A percentile compares a stretch with the other conserved stretches of the same genome.
phyloP scores from a whole-genome alignment of 1,139 yeast genomes.

The Zygoascus hellenicus region DNA sequence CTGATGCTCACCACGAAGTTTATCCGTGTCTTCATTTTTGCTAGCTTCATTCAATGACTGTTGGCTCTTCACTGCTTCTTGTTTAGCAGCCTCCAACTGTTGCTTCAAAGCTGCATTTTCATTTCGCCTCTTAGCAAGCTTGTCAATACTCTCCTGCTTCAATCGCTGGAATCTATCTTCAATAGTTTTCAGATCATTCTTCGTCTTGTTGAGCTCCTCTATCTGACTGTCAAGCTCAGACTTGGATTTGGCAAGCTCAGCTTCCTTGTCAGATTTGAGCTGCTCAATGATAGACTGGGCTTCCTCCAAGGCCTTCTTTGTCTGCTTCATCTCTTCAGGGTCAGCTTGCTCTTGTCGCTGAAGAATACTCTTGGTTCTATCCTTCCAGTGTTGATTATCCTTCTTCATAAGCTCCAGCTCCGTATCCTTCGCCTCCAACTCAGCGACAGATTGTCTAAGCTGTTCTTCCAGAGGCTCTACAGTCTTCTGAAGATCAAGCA shows the following conservation, averaged over 20 bases:
- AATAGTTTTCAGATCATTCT: slow-evolving; percentile 8
- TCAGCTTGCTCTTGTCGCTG: slow-evolving; percentile 45
- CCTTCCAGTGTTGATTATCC: slow-evolving; percentile 50
- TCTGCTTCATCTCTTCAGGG: slow-evolving; percentile 35
- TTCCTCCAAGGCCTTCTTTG: slow-evolving; percentile 10
- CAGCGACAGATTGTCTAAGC: slow-evolving; percentile 35
- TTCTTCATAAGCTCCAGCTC: slow-evolving; percentile 37
- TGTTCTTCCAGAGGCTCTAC: slow-evolving; percentile 36
- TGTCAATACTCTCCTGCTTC: slow-evolving; percentile 29
- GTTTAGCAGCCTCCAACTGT: slow-evolving; percentile 21
- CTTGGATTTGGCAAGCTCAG: slow-evolving; percentile 8
- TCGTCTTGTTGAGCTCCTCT: neutral
- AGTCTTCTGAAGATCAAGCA: slow-evolving; percentile 31
- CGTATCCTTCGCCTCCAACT: slow-evolving; percentile 39
- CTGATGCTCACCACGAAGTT: slow-evolving; percentile 17
- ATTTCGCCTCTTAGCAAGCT: slow-evolving; percentile 27
- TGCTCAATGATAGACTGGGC: slow-evolving; percentile 12
- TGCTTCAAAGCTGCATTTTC: slow-evolving; percentile 17
- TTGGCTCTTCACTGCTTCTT: slow-evolving; percentile 9
- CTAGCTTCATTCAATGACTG: slow-evolving; percentile 12
- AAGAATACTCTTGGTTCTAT: slow-evolving; percentile 44
- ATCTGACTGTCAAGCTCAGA: slow-evolving; percentile 8
- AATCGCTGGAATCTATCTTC: slow-evolving; percentile 24
- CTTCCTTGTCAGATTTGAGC: slow-evolving; percentile 7
- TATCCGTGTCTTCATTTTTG: slow-evolving; percentile 4